Base-by-base conservation (phyloP, 2,329 filamentous ascomycete genomes). In the Chaetomiaceae sp. region DNA sequence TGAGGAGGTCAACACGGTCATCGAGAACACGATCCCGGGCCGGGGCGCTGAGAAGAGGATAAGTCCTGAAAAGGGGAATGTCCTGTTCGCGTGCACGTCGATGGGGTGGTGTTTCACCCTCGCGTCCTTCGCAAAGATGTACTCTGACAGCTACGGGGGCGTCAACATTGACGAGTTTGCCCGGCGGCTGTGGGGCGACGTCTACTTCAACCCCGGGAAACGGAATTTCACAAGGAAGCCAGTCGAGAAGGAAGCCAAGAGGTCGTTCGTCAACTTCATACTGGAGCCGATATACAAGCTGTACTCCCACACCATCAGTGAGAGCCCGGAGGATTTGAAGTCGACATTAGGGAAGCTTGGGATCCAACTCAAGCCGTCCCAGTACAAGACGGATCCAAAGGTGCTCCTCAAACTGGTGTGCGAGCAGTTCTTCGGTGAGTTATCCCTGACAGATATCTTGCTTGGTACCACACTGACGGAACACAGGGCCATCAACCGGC, bases 21-120 rank as follows among this genome's bases (percentile, higher is more conserved):
- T 99, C 64, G 89, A 95, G 67, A 91, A 88, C 67, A 87, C 88
- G 3, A 78, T 91, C 25, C 92, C 94, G 4, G 87, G 89, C 2
- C 82, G 83, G 63, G 91, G 91, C 25, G 89, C 89, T 65, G 83
- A 81, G 57, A 84, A 83, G 70, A 83, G 94, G 59, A 72, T 99
- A 58, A 97, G 92, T 62, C 94, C 94, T 0, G 94, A 99, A 68
- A 96, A 91, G 73, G 94, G 94, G 57, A 99, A 99, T 67, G 94
- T 99, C n/a, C 85, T 95, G 9, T 99, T 99, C 67, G 89, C 92
- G 0, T 96, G 90, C 69, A 89, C 88, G 46, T 87, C 84, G 56
- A 92, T 97, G 87, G 88, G 89, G 52, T 99, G 94, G 94, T 95
- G 90, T 69, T 96, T 99, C 69, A 97, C 91, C 0, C 75, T 99